A percentile compares a stretch with the other conserved stretches of the same genome.
Evolutionary conservation across 371 early-diverging fungal genomes (phyloP).

Genomic region (Mucor plumbeus): DNA sequence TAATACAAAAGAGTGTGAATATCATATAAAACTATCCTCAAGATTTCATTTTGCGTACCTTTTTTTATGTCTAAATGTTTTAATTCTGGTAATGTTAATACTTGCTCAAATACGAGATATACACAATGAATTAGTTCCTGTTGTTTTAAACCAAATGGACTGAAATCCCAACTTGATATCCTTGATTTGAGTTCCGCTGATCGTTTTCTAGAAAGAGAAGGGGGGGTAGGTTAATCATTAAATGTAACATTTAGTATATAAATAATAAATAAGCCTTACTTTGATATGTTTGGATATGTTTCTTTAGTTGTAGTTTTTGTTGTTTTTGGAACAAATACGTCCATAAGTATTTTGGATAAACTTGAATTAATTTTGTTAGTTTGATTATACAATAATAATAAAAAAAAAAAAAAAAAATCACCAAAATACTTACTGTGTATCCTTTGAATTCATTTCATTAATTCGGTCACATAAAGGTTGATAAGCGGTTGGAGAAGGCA

Average conservation of each 20-base stretch:
- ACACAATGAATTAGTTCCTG: conserved; percentile 72
- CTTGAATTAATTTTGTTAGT: not conserved
- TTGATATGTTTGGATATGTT: conserved; percentile 10
- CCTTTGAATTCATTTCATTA: conserved; percentile 24
- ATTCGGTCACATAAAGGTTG: conserved; percentile 28
- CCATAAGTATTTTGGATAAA: conserved; percentile 18
- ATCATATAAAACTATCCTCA: not conserved
- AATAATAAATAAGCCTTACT: conserved; percentile 9
- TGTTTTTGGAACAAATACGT: conserved; percentile 18
- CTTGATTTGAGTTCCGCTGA: conserved; percentile 39
- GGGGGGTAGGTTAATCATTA: not conserved
- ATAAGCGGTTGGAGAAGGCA: conserved; percentile 17
- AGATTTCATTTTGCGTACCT: conserved; percentile 22
- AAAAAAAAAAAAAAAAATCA: not conserved
- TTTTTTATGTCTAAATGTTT: conserved; percentile 57
- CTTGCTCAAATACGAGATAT: conserved; percentile 66
- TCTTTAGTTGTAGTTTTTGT: conserved; percentile 3
- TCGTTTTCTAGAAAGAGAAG: conserved; percentile 12
- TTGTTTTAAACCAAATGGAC: conserved; percentile 64
- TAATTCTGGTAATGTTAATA: conserved; percentile 63
- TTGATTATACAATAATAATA: not conserved
- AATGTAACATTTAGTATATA: not conserved
- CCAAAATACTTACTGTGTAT: conserved; percentile 14
- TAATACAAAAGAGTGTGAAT: conserved; percentile 22
- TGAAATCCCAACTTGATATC: conserved; percentile 72